Conservation (phyloP, 352 stramenopile species). For the Globisporangium irregulare region DNA sequence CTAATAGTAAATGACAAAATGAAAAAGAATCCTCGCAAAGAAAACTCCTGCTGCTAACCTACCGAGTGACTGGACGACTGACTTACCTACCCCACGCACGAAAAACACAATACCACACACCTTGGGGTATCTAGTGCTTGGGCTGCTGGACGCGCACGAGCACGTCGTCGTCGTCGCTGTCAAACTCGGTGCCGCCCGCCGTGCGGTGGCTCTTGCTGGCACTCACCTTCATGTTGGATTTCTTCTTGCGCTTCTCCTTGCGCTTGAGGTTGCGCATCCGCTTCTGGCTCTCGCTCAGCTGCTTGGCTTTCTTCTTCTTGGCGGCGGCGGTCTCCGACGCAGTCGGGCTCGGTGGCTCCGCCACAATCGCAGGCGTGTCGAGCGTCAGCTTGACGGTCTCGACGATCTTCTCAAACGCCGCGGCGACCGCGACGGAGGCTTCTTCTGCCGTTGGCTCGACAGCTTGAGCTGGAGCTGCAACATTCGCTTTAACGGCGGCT, state of each 20-base stretch:
- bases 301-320: conserved; percentile 24
- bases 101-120: background rate
- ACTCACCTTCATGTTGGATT: conserved; percentile 45
- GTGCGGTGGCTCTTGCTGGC: conserved; percentile 26
- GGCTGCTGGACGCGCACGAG: conserved; percentile 20
- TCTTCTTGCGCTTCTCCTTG: conserved; percentile 81
- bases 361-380: background rate
- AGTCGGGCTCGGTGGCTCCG: conserved; percentile 11
- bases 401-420: conserved; percentile 19
- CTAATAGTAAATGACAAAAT: conserved; percentile 14
- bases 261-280: conserved; percentile 63
- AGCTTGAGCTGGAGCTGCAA: background rate
- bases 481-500: background rate
- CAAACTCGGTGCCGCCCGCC: conserved; percentile 9
- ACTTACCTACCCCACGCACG: conserved; percentile 1
- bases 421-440: conserved; percentile 1
- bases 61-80: background rate
- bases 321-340: conserved; percentile 1
- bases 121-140: conserved; percentile 14
- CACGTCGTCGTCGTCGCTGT: conserved; percentile 26
- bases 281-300: conserved; percentile 58
- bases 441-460: background rate
- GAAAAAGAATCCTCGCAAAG: background rate
- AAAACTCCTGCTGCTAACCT: conserved; percentile 3
- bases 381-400: conserved; percentile 19